Base-by-base conservation (phyloP, 768 basidiomycete species). In the Asterophora lycoperdoides region DNA sequence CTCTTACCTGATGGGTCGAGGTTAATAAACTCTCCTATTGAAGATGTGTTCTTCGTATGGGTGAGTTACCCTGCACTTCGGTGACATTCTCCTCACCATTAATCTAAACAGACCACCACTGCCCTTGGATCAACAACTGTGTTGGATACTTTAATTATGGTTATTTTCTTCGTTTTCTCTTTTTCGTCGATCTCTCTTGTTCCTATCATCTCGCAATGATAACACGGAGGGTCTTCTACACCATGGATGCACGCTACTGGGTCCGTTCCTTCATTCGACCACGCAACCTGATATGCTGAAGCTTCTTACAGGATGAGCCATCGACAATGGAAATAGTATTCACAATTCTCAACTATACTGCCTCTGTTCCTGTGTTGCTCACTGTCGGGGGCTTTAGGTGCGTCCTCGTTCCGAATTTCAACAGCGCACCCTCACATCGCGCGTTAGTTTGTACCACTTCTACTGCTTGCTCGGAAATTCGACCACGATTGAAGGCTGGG, bases 401-500 rank as follows among this genome's bases (percentile, higher is more conserved):
- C 18, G 67, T 53, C 2, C 4, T 20, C 15, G 1, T 40, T 48
- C 41, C 29, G 37, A 29, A 20, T 26, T 34, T 13, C 14, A 28
- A 10, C 23, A 13, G 35, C 37, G 14, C 9, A 18, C 23, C 18
- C 28, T 55, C 23, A 45, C 43, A 47, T 14, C 39, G 23, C 44
- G 34, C 39, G 23, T 7, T 56, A 93, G 92, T 45, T 48, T 97
- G 17, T 98, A 93, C 61, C 96, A 98, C 56, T 81, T 94, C 54
- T 87, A 84, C 60, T 75, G 78, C 42, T 64, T 97, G 20, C 57
- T 78, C 5, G 77, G 76, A 8, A 99, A 99, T 65, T 82, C 85
- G 2, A 99, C 95, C 0, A 98, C 96, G 1, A 97, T 99, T 42
- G 96, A 99, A 69, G 83, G 88, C 0, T 95, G 91, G 90, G 96